phyloP scores from a whole-genome alignment of 2,329 filamentous ascomycete species.

The Leptographium wingfieldii region DNA sequence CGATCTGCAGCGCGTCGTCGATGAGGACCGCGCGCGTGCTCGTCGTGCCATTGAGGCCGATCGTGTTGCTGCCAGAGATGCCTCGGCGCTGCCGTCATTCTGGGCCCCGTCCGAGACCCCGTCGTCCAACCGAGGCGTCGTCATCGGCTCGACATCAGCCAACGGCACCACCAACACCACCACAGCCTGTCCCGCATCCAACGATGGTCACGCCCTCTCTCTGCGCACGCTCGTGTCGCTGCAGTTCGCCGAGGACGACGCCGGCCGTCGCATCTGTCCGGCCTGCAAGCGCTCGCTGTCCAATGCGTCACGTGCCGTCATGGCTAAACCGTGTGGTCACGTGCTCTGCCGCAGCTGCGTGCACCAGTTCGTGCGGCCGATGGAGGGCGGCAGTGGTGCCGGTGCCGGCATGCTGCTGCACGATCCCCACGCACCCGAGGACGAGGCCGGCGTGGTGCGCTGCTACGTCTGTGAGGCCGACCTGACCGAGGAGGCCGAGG shows the following conservation, averaged over 20 bases:
- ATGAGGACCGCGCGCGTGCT: conserved; percentile 56
- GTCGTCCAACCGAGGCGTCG: conserved; percentile 33
- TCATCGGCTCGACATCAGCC: conserved; percentile 25
- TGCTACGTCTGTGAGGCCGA: conserved; percentile 86
- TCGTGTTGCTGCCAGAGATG: conserved; percentile 52
- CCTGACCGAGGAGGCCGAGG: conserved; percentile 34
- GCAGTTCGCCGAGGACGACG: conserved; percentile 46
- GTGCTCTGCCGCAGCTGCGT: conserved; percentile 80
- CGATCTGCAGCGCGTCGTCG: conserved; percentile 57
- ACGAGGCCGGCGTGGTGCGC: conserved; percentile 32
- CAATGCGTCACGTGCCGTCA: conserved; percentile 70
- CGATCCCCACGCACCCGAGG: conserved; percentile 47
- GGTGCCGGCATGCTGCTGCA: conserved; percentile 1
- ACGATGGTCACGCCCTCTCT: conserved; percentile 54
- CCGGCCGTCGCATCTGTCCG: conserved; percentile 49
- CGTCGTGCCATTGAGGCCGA: conserved; percentile 61
- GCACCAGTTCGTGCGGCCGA: conserved; percentile 64
- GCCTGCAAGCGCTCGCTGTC: conserved; percentile 72
- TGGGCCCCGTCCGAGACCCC: conserved; percentile 85
- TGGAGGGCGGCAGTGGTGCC: conserved; percentile 19
- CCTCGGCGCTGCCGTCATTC: conserved; percentile 62
- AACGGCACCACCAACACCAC: neutral
- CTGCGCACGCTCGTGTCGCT: conserved; percentile 67
- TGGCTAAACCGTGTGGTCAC: conserved; percentile 83
- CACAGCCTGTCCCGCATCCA: conserved; percentile 4